Conservation (phyloP, 2,329 filamentous ascomycete species). For the Trichoderma endophyticum region DNA sequence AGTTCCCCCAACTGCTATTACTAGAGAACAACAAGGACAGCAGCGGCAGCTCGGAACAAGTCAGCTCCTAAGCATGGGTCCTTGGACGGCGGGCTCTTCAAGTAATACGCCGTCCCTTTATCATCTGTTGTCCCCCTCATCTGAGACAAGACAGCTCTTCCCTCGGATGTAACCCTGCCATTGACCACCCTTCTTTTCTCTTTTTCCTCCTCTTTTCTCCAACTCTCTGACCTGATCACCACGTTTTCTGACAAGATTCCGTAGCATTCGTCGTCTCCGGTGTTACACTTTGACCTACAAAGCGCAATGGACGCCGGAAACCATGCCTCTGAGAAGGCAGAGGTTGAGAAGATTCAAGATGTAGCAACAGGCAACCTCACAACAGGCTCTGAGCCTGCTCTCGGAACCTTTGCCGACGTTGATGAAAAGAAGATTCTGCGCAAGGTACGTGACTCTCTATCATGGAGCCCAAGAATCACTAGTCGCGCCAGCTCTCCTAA, state of each 20-base stretch:
- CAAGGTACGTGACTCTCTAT: constrained; percentile 39
- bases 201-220: background rate
- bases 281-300: background rate
- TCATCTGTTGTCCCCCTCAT: background rate
- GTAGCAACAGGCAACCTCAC: background rate
- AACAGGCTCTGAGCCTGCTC: background rate
- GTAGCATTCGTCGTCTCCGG: background rate
- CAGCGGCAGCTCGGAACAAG: background rate
- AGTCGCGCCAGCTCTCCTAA: background rate
- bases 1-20: background rate
- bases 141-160: background rate
- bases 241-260: background rate
- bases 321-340: constrained; percentile 11
- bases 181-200: background rate
- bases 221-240: background rate
- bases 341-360: constrained; percentile 14
- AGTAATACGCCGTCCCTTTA: background rate
- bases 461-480: too few species aligned
- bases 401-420: constrained; percentile 8
- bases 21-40: background rate
- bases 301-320: background rate
- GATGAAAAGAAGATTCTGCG: constrained; percentile 57
- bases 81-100: background rate
- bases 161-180: constrained; percentile 6
- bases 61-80: background rate